A percentile compares a stretch with the other conserved stretches of the same genome.
Conservation (phyloP, 106 monocot species). For the Acorus calamus region DNA sequence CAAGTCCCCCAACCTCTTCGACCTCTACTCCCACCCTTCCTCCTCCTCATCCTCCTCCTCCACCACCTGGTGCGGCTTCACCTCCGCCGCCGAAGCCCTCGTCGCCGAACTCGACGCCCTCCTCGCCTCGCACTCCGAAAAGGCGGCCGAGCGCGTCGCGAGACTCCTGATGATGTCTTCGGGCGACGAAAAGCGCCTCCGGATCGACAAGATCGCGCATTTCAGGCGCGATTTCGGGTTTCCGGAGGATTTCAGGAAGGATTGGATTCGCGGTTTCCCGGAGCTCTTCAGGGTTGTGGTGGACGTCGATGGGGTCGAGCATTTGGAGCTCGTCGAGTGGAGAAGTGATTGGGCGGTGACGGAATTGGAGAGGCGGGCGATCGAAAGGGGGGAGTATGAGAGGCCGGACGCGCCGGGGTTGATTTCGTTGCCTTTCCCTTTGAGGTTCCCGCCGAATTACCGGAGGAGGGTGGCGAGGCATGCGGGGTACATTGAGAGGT, state of each 20-base stretch:
- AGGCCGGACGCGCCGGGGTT: constrained; percentile 30
- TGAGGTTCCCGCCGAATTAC: constrained; percentile 78
- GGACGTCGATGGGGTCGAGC: constrained; percentile 42
- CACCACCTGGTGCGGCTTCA: constrained; percentile 45
- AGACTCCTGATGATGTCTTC: constrained; percentile 77
- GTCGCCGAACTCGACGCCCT: constrained; percentile 38
- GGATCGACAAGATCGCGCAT: constrained; percentile 65
- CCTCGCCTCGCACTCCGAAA: constrained; percentile 32
- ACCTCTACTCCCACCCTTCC: constrained; percentile 19
- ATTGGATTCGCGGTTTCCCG: constrained; percentile 71
- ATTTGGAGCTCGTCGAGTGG: constrained; percentile 66
- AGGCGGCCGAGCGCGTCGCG: constrained; percentile 43
- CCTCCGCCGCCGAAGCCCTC: constrained; percentile 30
- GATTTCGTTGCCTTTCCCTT: constrained; percentile 62
- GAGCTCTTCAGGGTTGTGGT: constrained; percentile 51
- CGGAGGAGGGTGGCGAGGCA: constrained; percentile 40
- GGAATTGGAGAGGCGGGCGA: constrained; percentile 67
- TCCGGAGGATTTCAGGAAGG: constrained; percentile 51
- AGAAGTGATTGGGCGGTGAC: constrained; percentile 76
- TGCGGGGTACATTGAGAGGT: constrained; percentile 60
- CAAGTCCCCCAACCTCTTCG: constrained; percentile 62
- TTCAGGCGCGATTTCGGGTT: constrained; percentile 74
- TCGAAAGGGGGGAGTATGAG: background rate
- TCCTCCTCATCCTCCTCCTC: too few species aligned
- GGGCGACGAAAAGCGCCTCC: constrained; percentile 42